Base-by-base conservation (phyloP, 805 yeast genomes). In the Starmerella stigmatis region DNA sequence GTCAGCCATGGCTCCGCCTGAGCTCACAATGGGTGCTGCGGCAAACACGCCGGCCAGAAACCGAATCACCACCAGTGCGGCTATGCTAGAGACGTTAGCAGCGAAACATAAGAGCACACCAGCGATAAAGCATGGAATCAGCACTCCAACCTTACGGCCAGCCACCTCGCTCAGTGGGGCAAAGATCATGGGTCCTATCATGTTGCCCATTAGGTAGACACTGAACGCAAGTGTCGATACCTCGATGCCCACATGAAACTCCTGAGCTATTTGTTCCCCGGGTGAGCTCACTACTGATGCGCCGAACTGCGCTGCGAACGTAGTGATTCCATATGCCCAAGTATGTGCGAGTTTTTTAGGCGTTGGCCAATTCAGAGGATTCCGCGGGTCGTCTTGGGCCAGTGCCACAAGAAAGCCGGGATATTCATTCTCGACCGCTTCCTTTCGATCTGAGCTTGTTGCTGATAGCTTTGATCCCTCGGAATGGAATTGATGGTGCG, bases 1-100 rank as follows among this genome's bases (percentile, higher is more conserved):
- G 59, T 78, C 84, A 2, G 81, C 77, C 62, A 76, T 61, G 10
- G 70, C 71, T 23, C 81, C 83, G 8, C 83, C 82, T 4, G 75
- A 58, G 19, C 75, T 74, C n/a, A 74, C 81, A 36, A 78, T 66
- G 0, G 81, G 79, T 3, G 81, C 79, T 4, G 79, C 76, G 2
- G 80, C 76, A 55, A 75, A 66, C 45, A 79, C 50, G 76, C 67
- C 53, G 75, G 81, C 66, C 71, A 78, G 3, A 69, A 73, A 57
- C 70, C 75, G 9, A 75, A 81, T 57, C 66, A 57, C 58, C 20
- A 48, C 26, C 7, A 54, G 46, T 11, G 60, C 58, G 38, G 72
- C 67, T 15, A 74, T 43, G 10, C 72, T 69, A 56, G 70, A 71
- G 1, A 79, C 79, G 23, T 47, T 47, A 4, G 60, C 61, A 6